Evolutionary conservation across 805 yeast species (phyloP).

Genomic region (Saturnispora saitoi): DNA sequence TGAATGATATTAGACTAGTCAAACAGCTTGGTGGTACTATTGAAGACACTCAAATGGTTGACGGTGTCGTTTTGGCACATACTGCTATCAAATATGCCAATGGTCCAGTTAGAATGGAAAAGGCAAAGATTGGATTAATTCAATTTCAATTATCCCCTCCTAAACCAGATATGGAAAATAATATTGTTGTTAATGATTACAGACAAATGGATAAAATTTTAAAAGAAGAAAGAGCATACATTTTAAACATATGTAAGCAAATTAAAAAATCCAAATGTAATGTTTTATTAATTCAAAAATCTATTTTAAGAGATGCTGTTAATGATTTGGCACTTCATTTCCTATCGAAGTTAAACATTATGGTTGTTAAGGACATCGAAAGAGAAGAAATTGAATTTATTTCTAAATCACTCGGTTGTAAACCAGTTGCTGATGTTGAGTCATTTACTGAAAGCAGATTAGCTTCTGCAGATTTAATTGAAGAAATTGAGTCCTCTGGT

Average conservation of each 20-base stretch:
- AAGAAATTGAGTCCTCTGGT: slow-evolving; percentile 84
- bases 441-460: slow-evolving; percentile 87
- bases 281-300: slow-evolving; percentile 80
- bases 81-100: slow-evolving; percentile 84
- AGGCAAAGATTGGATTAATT: slow-evolving; percentile 81
- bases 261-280: slow-evolving; percentile 96
- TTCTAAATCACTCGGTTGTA: slow-evolving; percentile 77
- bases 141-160: slow-evolving; percentile 97
- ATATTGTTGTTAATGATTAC: slow-evolving; percentile 94
- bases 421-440: slow-evolving; percentile 93
- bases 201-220: slow-evolving; percentile 98
- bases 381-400: slow-evolving; percentile 94
- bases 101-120: slow-evolving; percentile 90
- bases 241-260: slow-evolving; percentile 89
- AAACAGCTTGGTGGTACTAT: slow-evolving; percentile 97
- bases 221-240: slow-evolving; percentile 94
- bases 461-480: slow-evolving; percentile 86
- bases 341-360: slow-evolving; percentile 80
- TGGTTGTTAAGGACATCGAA: slow-evolving; percentile 93
- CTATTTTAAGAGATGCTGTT: slow-evolving; percentile 91
- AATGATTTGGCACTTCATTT: slow-evolving; percentile 93
- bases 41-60: slow-evolving; percentile 87
- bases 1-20: slow-evolving; percentile 78
- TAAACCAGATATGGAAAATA: slow-evolving; percentile 95
- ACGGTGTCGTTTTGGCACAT: slow-evolving; percentile 92